Base-by-base conservation (phyloP, 169 alveolate genomes). In the Besnoitia besnoiti region DNA sequence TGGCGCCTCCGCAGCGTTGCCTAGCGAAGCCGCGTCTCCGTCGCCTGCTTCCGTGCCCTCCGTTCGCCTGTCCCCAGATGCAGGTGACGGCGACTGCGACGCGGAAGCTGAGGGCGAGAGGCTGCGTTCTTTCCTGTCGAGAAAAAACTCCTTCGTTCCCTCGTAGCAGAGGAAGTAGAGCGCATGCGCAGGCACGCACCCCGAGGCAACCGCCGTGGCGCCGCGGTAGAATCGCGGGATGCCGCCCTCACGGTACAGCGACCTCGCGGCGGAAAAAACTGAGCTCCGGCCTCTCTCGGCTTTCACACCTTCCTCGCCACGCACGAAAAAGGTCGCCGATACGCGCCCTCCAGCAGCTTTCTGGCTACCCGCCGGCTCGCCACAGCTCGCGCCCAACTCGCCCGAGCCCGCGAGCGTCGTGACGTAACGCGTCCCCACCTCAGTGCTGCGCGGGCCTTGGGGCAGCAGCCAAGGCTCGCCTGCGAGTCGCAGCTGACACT, bases 101-200 rank as follows among this genome's bases (percentile, higher is more conserved):
- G 80, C 80, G 40, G 80, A 7, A n/a, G 44, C 10, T 7, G 80
- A 35, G 21, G 44, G n/a, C 44, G 24, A 42, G 42, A 5, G 40
- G 3, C 40, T n/a, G 37, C n/a, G 8, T 10, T 42, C 87, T 40
- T 44, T 77, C 40, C 59, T 37, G 40, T 42, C 87, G 61, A 77
- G 94, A 76, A 39, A 94, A 92, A 40, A 19, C 75, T 75, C 84
- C 90, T 92, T 92, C 37, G 47, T n/a, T 27, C 39, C 14, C 90
- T 98, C 99, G 88, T 98, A 98, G 19, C 96, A 96, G 30, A 98
- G 92, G 93, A 99, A 99, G 95, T 97, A 97, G 30, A 98, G 91
- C 49, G 99, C 99, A 93, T 99, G 99, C n/a, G 99, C 99, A 4
- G 99, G 99, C 91, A 99, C 95, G 93, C 99, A 98, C 10, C 99